Evolutionary conservation across 1,139 yeast genomes (phyloP), one percentile per base, ranked within the genome.

Genomic region (Candida tetrigidarum): DNA sequence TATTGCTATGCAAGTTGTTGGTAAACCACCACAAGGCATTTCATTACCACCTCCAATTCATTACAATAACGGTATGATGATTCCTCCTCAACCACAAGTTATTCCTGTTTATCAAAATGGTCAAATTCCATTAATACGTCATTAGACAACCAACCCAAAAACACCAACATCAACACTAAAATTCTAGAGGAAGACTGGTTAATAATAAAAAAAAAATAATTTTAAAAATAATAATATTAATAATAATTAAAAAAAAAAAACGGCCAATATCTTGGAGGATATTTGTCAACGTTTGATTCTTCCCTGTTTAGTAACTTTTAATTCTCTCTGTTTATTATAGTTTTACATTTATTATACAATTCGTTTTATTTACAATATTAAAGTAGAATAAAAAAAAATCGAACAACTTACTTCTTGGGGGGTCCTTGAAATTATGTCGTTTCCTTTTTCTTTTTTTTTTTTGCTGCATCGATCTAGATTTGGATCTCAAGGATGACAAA

Each of bases 121-220:
- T 44, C 54, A 57, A 43, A 45, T 51, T 46, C 55, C 59, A 43
- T 50, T 54, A 46, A 48, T 54, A 49, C 58, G 58, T 45, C 54
- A 53, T 32, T 55, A 49, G 45, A 41, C n/a, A 16, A 16, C 4
- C n/a, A 12, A n/a, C n/a, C n/a, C n/a, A n/a, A n/a, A n/a, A n/a
- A n/a, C n/a, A n/a, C n/a, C n/a, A n/a, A n/a, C n/a, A n/a, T n/a
- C n/a, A n/a, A n/a, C n/a, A n/a, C n/a, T n/a, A n/a, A n/a, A n/a
- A n/a, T n/a, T n/a, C n/a, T n/a, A 5, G 6, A 12, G 18, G 18
- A 14, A 28, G 10, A n/a, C n/a, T n/a, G n/a, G n/a, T n/a, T 7
- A 26, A n/a, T 10, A 26, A 26, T 9, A 26, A 26, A n/a, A 26
- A 10, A 26, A 9, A 26, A 26, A 26, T n/a, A n/a, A n/a, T n/a